Evolutionary conservation across 306 rosid species (phyloP), one percentile per base, ranked within the genome.

Genomic region (Citrullus amarus): DNA sequence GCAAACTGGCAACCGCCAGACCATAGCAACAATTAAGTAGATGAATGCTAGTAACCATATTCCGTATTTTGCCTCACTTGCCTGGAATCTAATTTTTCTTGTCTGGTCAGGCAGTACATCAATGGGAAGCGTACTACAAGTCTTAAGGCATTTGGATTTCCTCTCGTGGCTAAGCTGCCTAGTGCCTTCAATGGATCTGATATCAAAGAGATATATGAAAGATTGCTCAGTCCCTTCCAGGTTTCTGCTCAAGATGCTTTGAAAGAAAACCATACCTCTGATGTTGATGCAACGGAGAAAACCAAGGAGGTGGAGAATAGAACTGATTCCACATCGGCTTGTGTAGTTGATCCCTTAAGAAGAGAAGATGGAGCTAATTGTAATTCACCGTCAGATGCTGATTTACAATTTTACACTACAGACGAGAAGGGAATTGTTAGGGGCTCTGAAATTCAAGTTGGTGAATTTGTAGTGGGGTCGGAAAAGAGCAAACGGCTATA

Each of bases 141-240:
- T 78, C 90, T 91, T 88, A 93, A 89, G 90, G 84, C 92, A 44
- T 93, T 92, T 90, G 99, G 99, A 80, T 87, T 95, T 88, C 99
- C 99, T 76, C 87, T 91, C 75, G 67, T 79, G 62, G 51, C 76
- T 36, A 67, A 28, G 46, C 77, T 79, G 44, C 81, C 77, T 51
- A 34, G 25, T 67, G 41, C 66, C 25, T 79, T 51, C 8, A 70
- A 32, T 65, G 96, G 93, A 82, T 92, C 92, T 79, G 96, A 92
- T 89, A 86, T 95, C 51, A 81, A 79, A 46, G 81, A 82, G 83
- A 74, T 90, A 78, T 92, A 92, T 88, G 78, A 86, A 17, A 91
- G 86, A 66, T 85, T 88, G 87, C 86, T 95, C 70, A 71, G 74
- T 86, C 91, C 97, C 79, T 86, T 91, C 75, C 86, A 79, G 86